These are phyloP conservation scores for Lachnellula arida DNA, from an alignment of 2,329 filamentous ascomycete genomes.

Conservation along the genomic window DNA sequence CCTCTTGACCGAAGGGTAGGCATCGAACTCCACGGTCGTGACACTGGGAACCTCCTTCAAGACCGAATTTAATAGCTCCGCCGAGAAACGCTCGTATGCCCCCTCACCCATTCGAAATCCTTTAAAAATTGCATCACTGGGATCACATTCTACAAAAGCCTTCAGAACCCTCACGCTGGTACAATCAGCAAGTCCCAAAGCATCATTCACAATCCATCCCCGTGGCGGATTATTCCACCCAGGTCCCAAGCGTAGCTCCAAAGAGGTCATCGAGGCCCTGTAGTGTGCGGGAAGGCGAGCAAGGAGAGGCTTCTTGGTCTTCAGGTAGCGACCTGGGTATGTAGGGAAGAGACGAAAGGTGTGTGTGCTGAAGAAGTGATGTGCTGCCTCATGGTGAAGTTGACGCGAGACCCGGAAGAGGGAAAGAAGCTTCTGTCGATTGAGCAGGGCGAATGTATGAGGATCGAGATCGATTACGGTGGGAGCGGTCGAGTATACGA, in stretches of 20 bases:
- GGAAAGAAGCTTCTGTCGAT: slow-evolving; percentile 47
- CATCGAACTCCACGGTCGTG: slow-evolving; percentile 63
- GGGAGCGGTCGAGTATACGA: slow-evolving; percentile 52
- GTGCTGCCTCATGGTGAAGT: slow-evolving; percentile 58
- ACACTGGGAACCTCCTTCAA: slow-evolving; percentile 53
- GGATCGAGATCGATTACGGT: slow-evolving; percentile 62
- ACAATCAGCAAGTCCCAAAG: slow-evolving; percentile 60
- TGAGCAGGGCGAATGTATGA: slow-evolving; percentile 57
- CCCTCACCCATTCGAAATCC: slow-evolving; percentile 56
- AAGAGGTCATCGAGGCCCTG: slow-evolving; percentile 53
- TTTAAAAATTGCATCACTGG: slow-evolving; percentile 61
- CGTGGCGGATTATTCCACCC: slow-evolving; percentile 67
- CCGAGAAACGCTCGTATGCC: slow-evolving; percentile 66
- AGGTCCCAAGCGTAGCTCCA: slow-evolving; percentile 68
- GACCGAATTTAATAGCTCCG: slow-evolving; percentile 51
- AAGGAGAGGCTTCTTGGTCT: slow-evolving; percentile 67
- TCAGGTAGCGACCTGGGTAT: slow-evolving; percentile 60
- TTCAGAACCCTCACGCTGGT: slow-evolving; percentile 53
- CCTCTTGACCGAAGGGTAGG: slow-evolving; percentile 60
- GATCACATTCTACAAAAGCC: slow-evolving; percentile 69
- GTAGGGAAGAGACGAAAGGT: slow-evolving; percentile 64
- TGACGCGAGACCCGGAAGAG: slow-evolving; percentile 57
- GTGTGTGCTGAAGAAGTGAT: slow-evolving; percentile 60
- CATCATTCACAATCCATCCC: slow-evolving; percentile 63
- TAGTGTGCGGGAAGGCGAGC: slow-evolving; percentile 59